Conservation (phyloP, 2,329 filamentous ascomycete genomes). For the Trichoderma koningii region DNA sequence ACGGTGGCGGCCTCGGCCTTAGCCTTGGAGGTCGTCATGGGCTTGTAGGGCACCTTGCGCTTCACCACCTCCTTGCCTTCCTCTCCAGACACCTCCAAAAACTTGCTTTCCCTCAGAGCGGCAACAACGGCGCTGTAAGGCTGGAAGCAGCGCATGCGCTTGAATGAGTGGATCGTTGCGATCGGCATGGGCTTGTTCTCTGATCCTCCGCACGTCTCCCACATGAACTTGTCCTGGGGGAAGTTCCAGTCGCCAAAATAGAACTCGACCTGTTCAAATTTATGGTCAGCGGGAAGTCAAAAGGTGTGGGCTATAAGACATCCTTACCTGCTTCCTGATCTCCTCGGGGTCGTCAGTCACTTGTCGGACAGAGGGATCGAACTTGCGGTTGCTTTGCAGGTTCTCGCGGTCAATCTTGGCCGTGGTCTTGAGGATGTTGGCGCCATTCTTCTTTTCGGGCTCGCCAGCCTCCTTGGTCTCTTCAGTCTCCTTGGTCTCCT, state of each 20-base stretch:
- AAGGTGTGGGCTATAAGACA: background rate
- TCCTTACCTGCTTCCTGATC: constrained; percentile 77
- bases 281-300: background rate
- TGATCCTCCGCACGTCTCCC: constrained; percentile 72
- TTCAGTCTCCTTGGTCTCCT: constrained; percentile 7
- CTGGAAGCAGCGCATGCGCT: constrained; percentile 94
- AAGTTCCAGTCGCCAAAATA: constrained; percentile 95
- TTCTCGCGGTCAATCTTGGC: constrained; percentile 45
- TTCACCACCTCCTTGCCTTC: constrained; percentile 71
- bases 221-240: constrained; percentile 83
- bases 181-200: constrained; percentile 81
- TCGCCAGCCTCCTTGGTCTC: constrained; percentile 28
- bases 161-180: constrained; percentile 79
- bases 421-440: constrained; percentile 50
- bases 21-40: constrained; percentile 60
- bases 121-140: constrained; percentile 80
- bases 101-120: constrained; percentile 75
- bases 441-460: constrained; percentile 30
- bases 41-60: constrained; percentile 72
- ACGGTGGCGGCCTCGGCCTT: constrained; percentile 72
- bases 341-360: constrained; percentile 75
- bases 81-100: constrained; percentile 72
- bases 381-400: constrained; percentile 64
- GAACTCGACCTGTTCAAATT: constrained; percentile 73
- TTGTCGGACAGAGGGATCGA: constrained; percentile 65